These are phyloP conservation scores for Microdochium trichocladiopsis DNA, from an alignment of 2,329 filamentous ascomycete genomes.

Conservation along the genomic window DNA sequence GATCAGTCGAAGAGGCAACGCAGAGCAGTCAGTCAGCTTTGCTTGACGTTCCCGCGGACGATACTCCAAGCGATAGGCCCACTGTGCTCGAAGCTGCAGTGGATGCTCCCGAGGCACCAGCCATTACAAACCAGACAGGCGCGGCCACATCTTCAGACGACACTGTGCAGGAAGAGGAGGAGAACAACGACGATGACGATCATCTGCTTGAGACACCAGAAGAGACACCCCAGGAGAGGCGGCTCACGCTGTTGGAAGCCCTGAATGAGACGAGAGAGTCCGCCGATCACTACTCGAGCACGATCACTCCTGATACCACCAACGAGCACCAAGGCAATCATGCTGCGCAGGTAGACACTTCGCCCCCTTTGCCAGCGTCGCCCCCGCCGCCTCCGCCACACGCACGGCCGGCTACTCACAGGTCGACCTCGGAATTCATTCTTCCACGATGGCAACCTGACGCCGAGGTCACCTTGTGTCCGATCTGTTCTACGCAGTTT, in stretches of 20 bases:
- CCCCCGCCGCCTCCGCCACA: background rate
- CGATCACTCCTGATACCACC: background rate
- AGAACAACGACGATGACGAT: background rate
- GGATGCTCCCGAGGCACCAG: too few species aligned
- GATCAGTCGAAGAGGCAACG: background rate
- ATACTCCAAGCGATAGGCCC: too few species aligned
- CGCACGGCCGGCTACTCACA: background rate
- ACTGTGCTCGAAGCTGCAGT: too few species aligned
- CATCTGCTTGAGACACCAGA: background rate
- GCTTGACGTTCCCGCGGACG: too few species aligned
- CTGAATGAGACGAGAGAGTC: background rate
- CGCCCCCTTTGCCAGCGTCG: background rate
- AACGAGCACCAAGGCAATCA: background rate
- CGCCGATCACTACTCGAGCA: background rate
- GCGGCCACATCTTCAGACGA: too few species aligned
- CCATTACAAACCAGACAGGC: too few species aligned
- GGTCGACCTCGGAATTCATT: background rate
- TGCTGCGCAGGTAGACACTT: background rate
- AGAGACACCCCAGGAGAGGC: background rate
- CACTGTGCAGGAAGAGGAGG: background rate
- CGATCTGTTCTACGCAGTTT: slow-evolving; percentile 76
- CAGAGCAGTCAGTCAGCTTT: background rate
- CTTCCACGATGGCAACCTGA: slow-evolving; percentile 72
- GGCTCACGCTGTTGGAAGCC: background rate
- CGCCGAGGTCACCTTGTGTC: slow-evolving; percentile 71